phyloP scores from a whole-genome alignment of 441 rosid genomes.

The Eruca vesicaria region DNA sequence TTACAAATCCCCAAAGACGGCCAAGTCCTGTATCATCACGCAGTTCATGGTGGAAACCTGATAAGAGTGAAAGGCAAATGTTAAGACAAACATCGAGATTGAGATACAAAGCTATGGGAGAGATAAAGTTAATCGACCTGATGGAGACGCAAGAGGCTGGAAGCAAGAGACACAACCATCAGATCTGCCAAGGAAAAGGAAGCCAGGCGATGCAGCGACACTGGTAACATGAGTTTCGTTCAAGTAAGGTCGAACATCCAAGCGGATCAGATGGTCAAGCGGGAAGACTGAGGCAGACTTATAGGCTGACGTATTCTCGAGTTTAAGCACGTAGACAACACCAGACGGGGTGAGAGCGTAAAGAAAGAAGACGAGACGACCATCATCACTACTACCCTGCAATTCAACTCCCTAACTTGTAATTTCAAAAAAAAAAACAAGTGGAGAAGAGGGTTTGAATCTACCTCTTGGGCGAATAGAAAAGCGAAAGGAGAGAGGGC shows the following conservation, averaged over 20 bases:
- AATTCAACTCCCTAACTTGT: conserved; percentile 13
- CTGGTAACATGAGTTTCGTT: conserved; percentile 43
- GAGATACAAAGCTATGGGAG: background rate
- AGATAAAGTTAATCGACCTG: conserved; percentile 52
- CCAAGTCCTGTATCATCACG: conserved; percentile 81
- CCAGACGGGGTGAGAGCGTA: conserved; percentile 68
- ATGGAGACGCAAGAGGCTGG: conserved; percentile 42
- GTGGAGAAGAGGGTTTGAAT: background rate
- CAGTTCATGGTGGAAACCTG: conserved; percentile 71
- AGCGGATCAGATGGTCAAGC: conserved; percentile 44
- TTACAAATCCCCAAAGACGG: conserved; percentile 84
- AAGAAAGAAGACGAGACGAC: conserved; percentile 44
- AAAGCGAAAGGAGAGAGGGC: conserved; percentile 73
- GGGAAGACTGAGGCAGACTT: conserved; percentile 49
- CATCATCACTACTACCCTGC: conserved; percentile 55
- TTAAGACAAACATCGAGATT: background rate
- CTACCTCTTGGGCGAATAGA: conserved; percentile 49
- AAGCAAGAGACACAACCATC: conserved; percentile 77
- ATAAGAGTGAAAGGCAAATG: background rate
- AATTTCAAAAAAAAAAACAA: background rate
- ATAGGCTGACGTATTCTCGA: conserved; percentile 48
- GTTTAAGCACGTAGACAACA: conserved; percentile 59
- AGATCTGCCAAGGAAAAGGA: conserved; percentile 62
- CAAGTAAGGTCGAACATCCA: conserved; percentile 48
- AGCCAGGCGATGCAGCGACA: conserved; percentile 58